Evolutionary conservation across 306 rosid genomes (phyloP), one percentile per base, ranked within the genome.

Genomic region (Carpinus fangiana): DNA sequence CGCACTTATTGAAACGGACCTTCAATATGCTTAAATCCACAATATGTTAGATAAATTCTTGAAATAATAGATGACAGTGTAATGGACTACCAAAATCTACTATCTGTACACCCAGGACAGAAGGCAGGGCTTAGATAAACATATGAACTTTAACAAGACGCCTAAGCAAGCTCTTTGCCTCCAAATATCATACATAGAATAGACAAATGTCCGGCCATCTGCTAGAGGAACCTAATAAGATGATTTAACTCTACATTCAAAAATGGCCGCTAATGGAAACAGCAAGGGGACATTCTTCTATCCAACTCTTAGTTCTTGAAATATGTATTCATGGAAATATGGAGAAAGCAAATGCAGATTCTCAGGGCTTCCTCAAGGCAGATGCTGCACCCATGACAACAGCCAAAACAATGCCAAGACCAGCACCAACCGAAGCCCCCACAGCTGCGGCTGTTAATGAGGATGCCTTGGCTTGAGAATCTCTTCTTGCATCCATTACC

Each of bases 361-460:
- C 51, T 84, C 84, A 95, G 53, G 99, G 99, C 79, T 93, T 93
- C 90, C 99, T 91, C 79, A 95, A 82, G 84, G 98, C 99, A 74
- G 99, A 95, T 72, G 99, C 98, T 73, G 99, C 99, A 61, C 98
- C 99, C 97, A 95, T 91, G 76, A 90, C 98, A 53, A 95, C 86
- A 9, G 99, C 99, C 57, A 95, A 77, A 20, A 89, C 91, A 85
- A 95, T 69, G 84, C 99, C 96, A 51, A 95, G 88, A 77, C 97
- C 94, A 21, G 99, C 99, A 23, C 99, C 99, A 12, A 93, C 68
- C 17, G 98, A 93, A 64, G 99, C 97, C 56, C 99, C 99, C 81
- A 89, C 94, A 14, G 98, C 90, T 20, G 99, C 97, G 47, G 99
- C 82, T 76, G 87, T 74, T 62, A 90, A 75, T 4, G 99, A 90